Conservation (phyloP, 2,329 filamentous ascomycete genomes). For the Bisporella sp. region DNA sequence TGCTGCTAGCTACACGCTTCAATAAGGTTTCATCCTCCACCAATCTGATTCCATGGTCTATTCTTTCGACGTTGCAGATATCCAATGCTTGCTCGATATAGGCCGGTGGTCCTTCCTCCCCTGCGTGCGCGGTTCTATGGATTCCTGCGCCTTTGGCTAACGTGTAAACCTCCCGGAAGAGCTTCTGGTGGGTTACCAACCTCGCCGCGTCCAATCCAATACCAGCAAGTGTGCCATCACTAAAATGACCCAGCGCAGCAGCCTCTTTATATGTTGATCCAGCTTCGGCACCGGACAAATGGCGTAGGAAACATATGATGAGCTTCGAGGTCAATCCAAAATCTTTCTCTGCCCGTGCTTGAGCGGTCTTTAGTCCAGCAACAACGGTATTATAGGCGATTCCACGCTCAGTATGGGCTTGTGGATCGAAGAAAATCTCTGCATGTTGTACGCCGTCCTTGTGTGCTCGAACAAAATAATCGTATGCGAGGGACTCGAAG, state of each 20-base stretch:
- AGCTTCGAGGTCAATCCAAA: constrained; percentile 59
- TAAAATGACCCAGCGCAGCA: constrained; percentile 36
- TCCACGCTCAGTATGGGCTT: constrained; percentile 61
- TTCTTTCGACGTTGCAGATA: constrained; percentile 53
- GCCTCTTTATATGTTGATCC: constrained; percentile 38
- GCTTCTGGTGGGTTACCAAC: constrained; percentile 47
- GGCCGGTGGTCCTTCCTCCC: constrained; percentile 64
- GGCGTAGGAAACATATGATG: constrained; percentile 66
- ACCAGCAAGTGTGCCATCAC: constrained; percentile 47
- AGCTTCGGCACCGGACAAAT: constrained; percentile 56
- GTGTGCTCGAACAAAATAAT: constrained; percentile 61
- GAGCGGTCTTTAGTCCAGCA: constrained; percentile 53
- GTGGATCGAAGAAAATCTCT: constrained; percentile 77
- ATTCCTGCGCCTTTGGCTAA: constrained; percentile 46
- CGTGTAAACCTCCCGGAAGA: constrained; percentile 56
- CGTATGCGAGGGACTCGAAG: constrained; percentile 65
- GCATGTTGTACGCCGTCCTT: constrained; percentile 62
- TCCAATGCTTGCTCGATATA: constrained; percentile 62
- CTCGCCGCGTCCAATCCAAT: constrained; percentile 63
- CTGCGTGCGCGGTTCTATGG: constrained; percentile 64
- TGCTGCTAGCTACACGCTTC: constrained; percentile 46
- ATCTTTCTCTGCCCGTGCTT: constrained; percentile 51
- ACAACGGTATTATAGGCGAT: constrained; percentile 58
- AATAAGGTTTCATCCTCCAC: constrained; percentile 53
- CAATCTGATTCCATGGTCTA: constrained; percentile 68